These are phyloP conservation scores for Colletotrichum siamense DNA, from an alignment of 2,329 filamentous ascomycete genomes.

Conservation along the genomic window DNA sequence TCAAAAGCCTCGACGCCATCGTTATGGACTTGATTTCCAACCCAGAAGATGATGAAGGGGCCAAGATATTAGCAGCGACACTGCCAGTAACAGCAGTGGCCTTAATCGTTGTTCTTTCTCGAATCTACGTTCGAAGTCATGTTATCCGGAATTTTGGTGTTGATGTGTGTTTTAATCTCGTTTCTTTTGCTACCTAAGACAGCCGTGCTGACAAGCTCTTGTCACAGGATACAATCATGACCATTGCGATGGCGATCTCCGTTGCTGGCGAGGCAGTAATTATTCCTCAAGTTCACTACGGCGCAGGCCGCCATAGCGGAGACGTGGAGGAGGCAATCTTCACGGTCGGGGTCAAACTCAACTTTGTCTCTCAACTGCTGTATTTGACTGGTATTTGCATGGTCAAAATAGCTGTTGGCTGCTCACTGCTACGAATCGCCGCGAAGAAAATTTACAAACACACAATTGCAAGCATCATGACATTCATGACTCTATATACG, in stretches of 20 bases:
- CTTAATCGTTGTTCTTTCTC: conserved; percentile 40
- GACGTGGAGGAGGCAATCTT: conserved; percentile 41
- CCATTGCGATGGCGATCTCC: conserved; percentile 31
- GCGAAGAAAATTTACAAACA: conserved; percentile 38
- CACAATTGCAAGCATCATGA: conserved; percentile 41
- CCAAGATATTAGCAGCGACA: conserved; percentile 43
- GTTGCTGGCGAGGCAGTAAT: conserved; percentile 44
- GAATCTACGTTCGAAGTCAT: conserved; percentile 49
- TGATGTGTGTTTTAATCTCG: conserved; percentile 40
- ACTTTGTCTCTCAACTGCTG: conserved; percentile 49
- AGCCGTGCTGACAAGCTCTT: background rate
- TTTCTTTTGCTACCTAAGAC: background rate
- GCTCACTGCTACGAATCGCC: conserved; percentile 46
- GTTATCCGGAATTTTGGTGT: conserved; percentile 52
- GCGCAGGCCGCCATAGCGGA: conserved; percentile 49
- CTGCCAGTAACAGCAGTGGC: conserved; percentile 41
- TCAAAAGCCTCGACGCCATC: background rate
- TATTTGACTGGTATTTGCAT: conserved; percentile 46
- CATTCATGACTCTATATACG: conserved; percentile 37
- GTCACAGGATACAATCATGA: conserved; percentile 34
- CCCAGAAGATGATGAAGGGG: conserved; percentile 39
- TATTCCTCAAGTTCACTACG: conserved; percentile 44
- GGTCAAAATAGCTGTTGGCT: conserved; percentile 47
- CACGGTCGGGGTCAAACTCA: conserved; percentile 42
- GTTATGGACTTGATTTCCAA: conserved; percentile 26